phyloP scores from a whole-genome alignment of 2,329 filamentous ascomycete genomes.

The Colletotrichum orbiculare region DNA sequence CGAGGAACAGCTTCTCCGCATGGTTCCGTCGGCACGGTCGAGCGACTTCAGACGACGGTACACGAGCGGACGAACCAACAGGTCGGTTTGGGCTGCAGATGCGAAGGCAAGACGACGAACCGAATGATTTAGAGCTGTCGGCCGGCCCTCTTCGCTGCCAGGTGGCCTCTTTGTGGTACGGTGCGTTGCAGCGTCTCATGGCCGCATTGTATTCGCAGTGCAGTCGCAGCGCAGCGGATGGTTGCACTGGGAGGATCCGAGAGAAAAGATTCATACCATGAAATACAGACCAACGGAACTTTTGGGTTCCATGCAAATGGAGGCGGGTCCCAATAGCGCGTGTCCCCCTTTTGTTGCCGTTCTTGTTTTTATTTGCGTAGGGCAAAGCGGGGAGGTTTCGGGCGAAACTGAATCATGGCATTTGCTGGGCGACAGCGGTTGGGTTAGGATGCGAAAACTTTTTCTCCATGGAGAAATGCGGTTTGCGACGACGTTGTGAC shows the following conservation, averaged over 20 bases:
- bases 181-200: too few species aligned
- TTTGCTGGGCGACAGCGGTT: background rate
- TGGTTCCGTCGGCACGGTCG: slow-evolving; percentile 19
- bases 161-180: background rate
- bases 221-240: background rate
- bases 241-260: background rate
- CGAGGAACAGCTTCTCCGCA: slow-evolving; percentile 12
- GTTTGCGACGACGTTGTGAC: background rate
- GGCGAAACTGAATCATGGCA: background rate
- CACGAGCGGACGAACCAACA: slow-evolving; percentile 15
- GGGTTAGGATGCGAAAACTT: background rate
- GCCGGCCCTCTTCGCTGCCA: background rate
- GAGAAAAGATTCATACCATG: background rate
- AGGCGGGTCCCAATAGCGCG: too few species aligned
- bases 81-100: slow-evolving; percentile 30
- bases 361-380: too few species aligned
- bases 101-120: background rate
- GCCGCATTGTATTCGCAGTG: too few species aligned
- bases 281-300: slow-evolving; percentile 10
- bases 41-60: slow-evolving; percentile 22
- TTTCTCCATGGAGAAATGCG: background rate
- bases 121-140: background rate
- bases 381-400: too few species aligned
- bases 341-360: background rate
- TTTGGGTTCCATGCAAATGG: background rate